Conservation (phyloP, 2,329 filamentous ascomycete species). For the Berkeleyomyces rouxiae region DNA sequence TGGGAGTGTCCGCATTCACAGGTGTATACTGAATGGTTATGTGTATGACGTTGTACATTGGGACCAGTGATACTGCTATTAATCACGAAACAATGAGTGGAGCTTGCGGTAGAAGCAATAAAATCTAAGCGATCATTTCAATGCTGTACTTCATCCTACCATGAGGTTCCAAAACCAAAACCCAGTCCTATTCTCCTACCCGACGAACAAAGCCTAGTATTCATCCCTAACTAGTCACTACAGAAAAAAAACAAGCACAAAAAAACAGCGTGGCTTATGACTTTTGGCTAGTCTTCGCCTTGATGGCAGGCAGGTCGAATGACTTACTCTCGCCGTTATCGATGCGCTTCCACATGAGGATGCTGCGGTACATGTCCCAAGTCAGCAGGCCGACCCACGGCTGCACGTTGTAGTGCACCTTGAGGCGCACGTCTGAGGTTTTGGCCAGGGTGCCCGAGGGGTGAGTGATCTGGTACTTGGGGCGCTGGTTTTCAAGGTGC, state of each 20-base stretch:
- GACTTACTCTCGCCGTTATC: constrained; percentile 45
- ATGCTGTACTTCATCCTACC: too few relatives aligned
- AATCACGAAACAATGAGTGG: too few relatives aligned
- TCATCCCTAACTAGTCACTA: background rate
- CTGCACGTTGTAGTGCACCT: constrained; percentile 90
- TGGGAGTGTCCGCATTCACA: too few relatives aligned
- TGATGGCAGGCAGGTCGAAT: constrained; percentile 50
- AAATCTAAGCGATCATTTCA: too few relatives aligned
- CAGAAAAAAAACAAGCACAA: background rate
- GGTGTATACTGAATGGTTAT: too few relatives aligned
- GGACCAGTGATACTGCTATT: too few relatives aligned
- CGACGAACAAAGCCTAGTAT: background rate
- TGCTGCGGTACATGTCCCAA: constrained; percentile 49
- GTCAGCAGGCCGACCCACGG: constrained; percentile 83
- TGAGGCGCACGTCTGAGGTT: constrained; percentile 55
- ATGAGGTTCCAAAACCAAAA: background rate
- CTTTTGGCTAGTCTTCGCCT: constrained; percentile 30
- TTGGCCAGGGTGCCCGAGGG: constrained; percentile 63
- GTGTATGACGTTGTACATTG: too few relatives aligned
- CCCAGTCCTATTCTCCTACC: background rate
- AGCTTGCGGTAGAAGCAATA: too few relatives aligned
- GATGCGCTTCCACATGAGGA: constrained; percentile 48
- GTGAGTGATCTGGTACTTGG: constrained; percentile 96
- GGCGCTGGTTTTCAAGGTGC: constrained; percentile 64
- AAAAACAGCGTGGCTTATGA: background rate